Conservation (phyloP, 2,329 filamentous ascomycete genomes). For the Aspergillus transmontanensis region DNA sequence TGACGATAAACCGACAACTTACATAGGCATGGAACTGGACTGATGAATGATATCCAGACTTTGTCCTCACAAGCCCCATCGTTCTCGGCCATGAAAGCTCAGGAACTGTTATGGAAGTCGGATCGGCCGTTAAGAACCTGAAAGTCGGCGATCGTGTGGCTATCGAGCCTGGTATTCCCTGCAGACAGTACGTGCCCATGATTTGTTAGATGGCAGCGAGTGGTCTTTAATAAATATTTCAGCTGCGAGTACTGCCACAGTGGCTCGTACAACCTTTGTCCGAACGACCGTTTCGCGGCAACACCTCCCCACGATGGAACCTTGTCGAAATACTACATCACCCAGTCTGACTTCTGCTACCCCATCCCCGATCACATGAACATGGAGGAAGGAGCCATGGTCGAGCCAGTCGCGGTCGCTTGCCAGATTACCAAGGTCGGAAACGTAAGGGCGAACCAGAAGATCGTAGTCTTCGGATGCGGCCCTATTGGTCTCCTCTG, state of each 20-base stretch:
- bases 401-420: conserved; percentile 57
- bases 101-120: conserved; percentile 26
- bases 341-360: conserved; percentile 52
- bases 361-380: conserved; percentile 48
- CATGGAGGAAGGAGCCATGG: conserved; percentile 55
- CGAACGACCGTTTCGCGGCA: conserved; percentile 45
- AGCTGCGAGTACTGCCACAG: conserved; percentile 27
- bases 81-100: conserved; percentile 35
- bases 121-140: conserved; percentile 25
- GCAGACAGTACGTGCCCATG: conserved; percentile 36
- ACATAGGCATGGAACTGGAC: rapidly evolving
- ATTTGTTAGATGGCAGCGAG: neutral
- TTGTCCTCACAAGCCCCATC: conserved; percentile 45
- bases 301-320: conserved; percentile 55
- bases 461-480: conserved; percentile 53
- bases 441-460: conserved; percentile 44
- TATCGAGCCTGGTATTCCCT: conserved; percentile 30
- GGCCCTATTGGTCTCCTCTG: conserved; percentile 54
- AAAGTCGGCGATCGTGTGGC: conserved; percentile 27
- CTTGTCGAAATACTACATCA: conserved; percentile 52
- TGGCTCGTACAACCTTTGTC: conserved; percentile 27
- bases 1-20: neutral
- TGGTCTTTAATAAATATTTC: neutral
- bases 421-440: conserved; percentile 51
- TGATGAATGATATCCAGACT: conserved; percentile 31